Evolutionary conservation across 2,329 filamentous ascomycete genomes (phyloP).

Genomic region (Hirsutella thompsonii): DNA sequence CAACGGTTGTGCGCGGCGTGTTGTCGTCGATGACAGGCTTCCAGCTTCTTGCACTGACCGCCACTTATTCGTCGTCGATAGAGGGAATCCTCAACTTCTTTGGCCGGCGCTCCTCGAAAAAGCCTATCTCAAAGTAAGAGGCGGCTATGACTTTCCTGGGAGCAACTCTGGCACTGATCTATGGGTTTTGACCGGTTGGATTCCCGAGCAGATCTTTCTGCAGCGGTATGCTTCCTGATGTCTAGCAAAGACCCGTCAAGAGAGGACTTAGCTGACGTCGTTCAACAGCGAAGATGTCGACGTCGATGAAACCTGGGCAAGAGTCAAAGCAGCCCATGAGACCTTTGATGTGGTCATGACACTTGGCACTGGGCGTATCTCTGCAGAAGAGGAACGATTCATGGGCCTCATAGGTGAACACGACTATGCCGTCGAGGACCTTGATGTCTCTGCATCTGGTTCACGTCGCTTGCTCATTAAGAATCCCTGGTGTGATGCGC

Average conservation of each 20-base stretch:
- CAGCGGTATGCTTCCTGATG: conserved; percentile 47
- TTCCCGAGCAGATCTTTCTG: conserved; percentile 88
- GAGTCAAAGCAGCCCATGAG: conserved; percentile 61
- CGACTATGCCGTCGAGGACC: conserved; percentile 81
- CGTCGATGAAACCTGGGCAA: conserved; percentile 62
- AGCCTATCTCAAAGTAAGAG: conserved; percentile 87
- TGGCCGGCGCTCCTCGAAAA: conserved; percentile 95
- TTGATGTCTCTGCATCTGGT: conserved; percentile 49
- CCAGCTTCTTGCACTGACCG: conserved; percentile 64
- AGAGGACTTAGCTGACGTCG: not conserved
- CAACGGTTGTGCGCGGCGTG: conserved; percentile 81
- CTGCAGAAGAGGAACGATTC: conserved; percentile 60
- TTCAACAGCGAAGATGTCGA: conserved; percentile 58
- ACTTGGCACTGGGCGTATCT: conserved; percentile 76
- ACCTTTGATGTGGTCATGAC: conserved; percentile 77
- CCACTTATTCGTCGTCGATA: conserved; percentile 76
- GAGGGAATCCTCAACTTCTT: conserved; percentile 65
- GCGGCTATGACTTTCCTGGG: conserved; percentile 94
- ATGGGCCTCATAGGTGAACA: conserved; percentile 81
- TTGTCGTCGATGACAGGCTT: conserved; percentile 79
- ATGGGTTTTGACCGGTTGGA: conserved; percentile 89
- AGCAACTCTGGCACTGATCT: conserved; percentile 95
- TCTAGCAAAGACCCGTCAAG: not conserved
- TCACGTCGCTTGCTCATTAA: conserved; percentile 65
- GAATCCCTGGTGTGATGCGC: conserved; percentile 87